Base-by-base conservation (phyloP, 495 filamentous ascomycete genomes). In the Penicillium odoratum region DNA sequence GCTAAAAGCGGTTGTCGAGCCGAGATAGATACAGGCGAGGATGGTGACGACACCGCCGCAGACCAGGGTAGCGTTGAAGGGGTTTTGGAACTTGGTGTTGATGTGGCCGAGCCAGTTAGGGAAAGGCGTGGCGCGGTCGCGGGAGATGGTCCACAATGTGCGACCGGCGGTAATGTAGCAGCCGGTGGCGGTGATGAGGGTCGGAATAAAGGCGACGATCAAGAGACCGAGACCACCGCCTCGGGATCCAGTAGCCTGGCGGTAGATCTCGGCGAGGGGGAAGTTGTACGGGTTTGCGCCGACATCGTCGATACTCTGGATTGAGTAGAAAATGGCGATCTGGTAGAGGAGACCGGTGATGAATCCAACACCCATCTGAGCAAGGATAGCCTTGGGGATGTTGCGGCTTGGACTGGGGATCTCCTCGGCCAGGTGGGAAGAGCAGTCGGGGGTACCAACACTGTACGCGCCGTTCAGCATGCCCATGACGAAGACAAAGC, bases 391-490 rank as follows among this genome's bases (percentile, higher is more conserved):
- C 65, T 78, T 81, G 36, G 80, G 81, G 25, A 82, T 70, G 60
- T 78, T 80, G 13, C 61, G 65, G 55, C 74, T 76, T 1, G 74
- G 78, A 57, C 85, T 74, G 0, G 89, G 88, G 11, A 96, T 76
- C 71, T 96, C 91, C 70, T 96, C 91, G 2, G 91, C 87, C 58
- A 96, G 79, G 70, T 96, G 91, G 7, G 86, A 84, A 13, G 89
- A 81, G 40, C 82, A 78, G 67, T 90, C 90, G 3, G 90, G 90
- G 0, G 91, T 92, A 11, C 92, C 92, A 34, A 96, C 85, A 16
- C 88, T 84, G 67, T 88, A 96, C 9, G 92, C 90, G 18, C 90
- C 92, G 63, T 96, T 95, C 25, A 96, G 79, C 66, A 94, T 89
- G 2, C 92, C 91, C 3, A 85, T 73, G 13, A 93, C 72, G 61